These are phyloP conservation scores for Salix koriyanagi DNA, from an alignment of 345 rosid species.

Conservation along the genomic window DNA sequence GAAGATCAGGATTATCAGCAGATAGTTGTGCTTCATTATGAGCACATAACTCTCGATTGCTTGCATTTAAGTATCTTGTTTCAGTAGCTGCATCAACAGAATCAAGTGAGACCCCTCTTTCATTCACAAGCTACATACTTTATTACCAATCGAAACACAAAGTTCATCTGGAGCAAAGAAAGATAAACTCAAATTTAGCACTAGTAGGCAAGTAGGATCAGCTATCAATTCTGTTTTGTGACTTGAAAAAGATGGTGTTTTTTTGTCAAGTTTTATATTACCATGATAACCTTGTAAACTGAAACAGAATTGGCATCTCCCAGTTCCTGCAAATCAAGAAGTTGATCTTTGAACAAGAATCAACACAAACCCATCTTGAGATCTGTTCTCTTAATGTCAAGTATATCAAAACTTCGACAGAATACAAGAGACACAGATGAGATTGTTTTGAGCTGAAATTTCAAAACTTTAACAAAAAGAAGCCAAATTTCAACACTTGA, in stretches of 20 bases:
- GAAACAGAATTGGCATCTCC: background rate
- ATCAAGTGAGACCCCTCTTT: background rate
- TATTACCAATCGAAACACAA: background rate
- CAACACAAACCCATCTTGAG: slow-evolving; percentile 17
- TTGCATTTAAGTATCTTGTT: slow-evolving; percentile 68
- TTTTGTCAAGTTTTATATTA: background rate
- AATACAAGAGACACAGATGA: background rate
- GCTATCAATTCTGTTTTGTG: background rate
- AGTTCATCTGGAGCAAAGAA: background rate
- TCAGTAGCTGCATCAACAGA: slow-evolving; percentile 48
- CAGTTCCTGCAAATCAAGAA: background rate
- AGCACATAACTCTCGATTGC: slow-evolving; percentile 59
- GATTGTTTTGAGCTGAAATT: background rate
- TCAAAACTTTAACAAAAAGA: background rate
- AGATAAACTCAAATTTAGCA: background rate
- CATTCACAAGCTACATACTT: background rate
- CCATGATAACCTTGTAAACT: background rate
- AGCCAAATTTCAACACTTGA: background rate
- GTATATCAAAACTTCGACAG: background rate
- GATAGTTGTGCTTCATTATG: slow-evolving; percentile 52
- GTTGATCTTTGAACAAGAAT: slow-evolving; percentile 5
- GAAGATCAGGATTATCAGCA: slow-evolving; percentile 42
- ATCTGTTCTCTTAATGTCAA: slow-evolving; percentile 12
- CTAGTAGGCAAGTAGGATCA: background rate
- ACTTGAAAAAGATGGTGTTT: background rate